Conservation (phyloP, 331 rosid species). For the Pyracantha coccinea region DNA sequence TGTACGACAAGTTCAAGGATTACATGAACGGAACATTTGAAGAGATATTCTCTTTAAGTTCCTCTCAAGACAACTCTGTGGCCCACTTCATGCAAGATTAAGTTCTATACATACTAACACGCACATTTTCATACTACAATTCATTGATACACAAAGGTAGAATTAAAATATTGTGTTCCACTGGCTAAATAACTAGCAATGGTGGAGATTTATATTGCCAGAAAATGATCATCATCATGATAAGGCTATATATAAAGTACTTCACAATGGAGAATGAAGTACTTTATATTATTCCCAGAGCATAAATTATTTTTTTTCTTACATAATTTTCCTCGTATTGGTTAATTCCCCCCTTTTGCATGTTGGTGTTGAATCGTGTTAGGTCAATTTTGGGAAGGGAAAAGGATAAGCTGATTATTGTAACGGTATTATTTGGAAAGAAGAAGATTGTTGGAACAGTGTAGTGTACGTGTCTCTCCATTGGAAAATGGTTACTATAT, state of each 20-base stretch:
- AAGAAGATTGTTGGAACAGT: no score
- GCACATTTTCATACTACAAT: constrained; percentile 10
- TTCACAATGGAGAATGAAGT: constrained; percentile 30
- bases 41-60: constrained; percentile 70
- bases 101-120: neutral
- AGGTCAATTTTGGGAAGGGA: constrained; percentile 24
- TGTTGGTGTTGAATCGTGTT: constrained; percentile 23
- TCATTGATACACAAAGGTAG: constrained; percentile 35
- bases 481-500: no score
- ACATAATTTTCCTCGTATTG: constrained; percentile 10
- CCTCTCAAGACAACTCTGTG: constrained; percentile 46
- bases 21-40: constrained; percentile 68
- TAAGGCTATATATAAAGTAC: constrained; percentile 27
- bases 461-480: no score
- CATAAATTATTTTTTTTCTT: constrained; percentile 5
- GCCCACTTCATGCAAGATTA: constrained; percentile 40
- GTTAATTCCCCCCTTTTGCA: neutral
- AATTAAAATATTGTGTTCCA: constrained; percentile 21
- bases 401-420: constrained; percentile 5
- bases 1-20: constrained; percentile 47
- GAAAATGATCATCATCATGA: constrained; percentile 19
- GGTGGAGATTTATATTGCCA: constrained; percentile 18
- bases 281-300: constrained; percentile 11
- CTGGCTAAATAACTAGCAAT: constrained; percentile 36
- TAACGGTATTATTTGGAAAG: no score